Evolutionary conservation across 2,329 filamentous ascomycete genomes (phyloP).

Genomic region (Taxawa tesnikishii): DNA sequence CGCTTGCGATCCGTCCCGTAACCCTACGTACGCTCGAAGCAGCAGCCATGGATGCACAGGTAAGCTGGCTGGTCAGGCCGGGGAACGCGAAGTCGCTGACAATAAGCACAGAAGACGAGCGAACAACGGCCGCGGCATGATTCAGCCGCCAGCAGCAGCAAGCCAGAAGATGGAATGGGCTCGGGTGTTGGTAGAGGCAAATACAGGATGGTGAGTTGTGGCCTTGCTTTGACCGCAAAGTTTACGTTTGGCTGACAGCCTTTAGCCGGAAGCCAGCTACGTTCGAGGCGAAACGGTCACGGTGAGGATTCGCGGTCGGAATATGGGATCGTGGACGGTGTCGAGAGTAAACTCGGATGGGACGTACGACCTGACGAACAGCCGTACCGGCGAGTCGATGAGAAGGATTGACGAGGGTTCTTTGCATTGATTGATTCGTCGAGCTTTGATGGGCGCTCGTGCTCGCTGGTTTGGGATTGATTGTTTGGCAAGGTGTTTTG

Average conservation of each 20-base stretch:
- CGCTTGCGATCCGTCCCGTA: too few species aligned
- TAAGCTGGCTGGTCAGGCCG: too few species aligned
- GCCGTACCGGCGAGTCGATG: background rate
- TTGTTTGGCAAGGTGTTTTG: background rate
- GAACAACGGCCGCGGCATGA: too few species aligned
- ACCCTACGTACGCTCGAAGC: too few species aligned
- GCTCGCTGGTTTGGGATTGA: background rate
- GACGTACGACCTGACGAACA: background rate
- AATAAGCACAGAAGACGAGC: too few species aligned
- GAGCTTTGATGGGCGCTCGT: background rate
- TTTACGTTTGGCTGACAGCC: too few species aligned
- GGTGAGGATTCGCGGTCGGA: background rate
- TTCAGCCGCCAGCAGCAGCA: too few species aligned
- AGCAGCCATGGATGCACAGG: too few species aligned
- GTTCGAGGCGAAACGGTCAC: background rate
- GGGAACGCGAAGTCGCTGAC: too few species aligned
- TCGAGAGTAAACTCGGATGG: background rate
- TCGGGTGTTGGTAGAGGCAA: background rate
- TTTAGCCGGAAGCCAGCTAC: background rate
- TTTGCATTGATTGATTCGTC: background rate
- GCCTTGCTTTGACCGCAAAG: background rate
- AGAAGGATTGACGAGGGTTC: background rate
- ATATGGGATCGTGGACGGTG: background rate
- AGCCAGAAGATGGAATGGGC: too few species aligned
- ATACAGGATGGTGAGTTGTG: background rate